Evolutionary conservation across 139 green algal species (phyloP).

Genomic region (Ulvella scutata): DNA sequence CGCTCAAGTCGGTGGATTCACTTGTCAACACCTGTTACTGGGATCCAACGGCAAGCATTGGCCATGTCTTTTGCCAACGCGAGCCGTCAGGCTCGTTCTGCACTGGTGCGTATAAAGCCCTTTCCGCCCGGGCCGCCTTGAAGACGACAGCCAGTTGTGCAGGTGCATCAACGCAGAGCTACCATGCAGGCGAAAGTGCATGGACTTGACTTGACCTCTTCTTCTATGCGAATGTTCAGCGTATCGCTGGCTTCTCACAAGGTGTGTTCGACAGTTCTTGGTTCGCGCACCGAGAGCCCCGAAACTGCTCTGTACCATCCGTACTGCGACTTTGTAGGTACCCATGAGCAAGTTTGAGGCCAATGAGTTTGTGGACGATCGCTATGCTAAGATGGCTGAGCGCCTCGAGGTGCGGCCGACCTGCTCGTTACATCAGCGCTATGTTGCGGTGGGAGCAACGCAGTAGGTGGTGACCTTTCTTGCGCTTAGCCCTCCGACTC

Average conservation of each 20-base stretch:
- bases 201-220: not conserved
- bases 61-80: not conserved
- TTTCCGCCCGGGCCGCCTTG: too few species aligned
- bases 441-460: not conserved
- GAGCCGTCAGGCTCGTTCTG: not conserved
- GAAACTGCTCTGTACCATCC: too few species aligned
- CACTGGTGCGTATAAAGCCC: not conserved
- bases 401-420: conserved; percentile 36
- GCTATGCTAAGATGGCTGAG: conserved; percentile 77
- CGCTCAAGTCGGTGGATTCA: too few species aligned
- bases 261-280: too few species aligned
- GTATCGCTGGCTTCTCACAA: not conserved
- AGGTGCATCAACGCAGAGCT: too few species aligned
- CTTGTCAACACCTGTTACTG: too few species aligned
- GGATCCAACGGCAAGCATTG: too few species aligned
- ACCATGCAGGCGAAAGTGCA: too few species aligned
- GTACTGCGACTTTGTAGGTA: too few species aligned
- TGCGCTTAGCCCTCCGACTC: not conserved
- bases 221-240: not conserved
- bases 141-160: too few species aligned
- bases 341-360: conserved; percentile 66
- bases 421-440: not conserved
- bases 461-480: not conserved
- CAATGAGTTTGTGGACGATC: conserved; percentile 61
- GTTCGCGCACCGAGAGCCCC: too few species aligned